phyloP scores from a whole-genome alignment of 805 yeast genomes.

The Wickerhamomyces sydowiorum region DNA sequence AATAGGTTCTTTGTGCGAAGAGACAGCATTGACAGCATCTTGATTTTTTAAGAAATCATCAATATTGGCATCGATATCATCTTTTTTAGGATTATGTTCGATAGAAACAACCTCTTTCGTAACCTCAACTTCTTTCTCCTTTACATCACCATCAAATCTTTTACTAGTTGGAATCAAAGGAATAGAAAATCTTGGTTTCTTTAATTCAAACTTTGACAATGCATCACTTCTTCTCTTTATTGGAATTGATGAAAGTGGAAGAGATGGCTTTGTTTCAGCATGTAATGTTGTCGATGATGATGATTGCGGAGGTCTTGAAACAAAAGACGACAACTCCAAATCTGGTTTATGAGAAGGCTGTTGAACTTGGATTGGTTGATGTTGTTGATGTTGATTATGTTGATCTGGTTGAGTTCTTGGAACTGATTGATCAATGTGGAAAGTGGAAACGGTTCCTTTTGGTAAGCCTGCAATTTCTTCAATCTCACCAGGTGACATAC shows the following conservation, averaged over 20 bases:
- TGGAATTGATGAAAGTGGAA: background rate
- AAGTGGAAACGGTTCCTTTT: conserved; percentile 25
- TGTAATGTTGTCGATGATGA: background rate
- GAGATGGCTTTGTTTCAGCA: background rate
- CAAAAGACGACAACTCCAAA: background rate
- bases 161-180: conserved; percentile 17
- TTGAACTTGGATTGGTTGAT: conserved; percentile 6
- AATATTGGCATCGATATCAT: background rate
- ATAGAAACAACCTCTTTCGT: background rate
- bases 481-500: background rate
- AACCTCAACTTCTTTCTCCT: background rate
- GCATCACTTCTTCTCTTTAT: conserved; percentile 15
- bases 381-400: conserved; percentile 1
- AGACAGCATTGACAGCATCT: background rate
- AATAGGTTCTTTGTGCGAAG: background rate
- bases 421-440: conserved; percentile 14
- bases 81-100: background rate
- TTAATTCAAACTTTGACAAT: conserved; percentile 16
- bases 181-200: conserved; percentile 17
- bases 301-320: background rate
- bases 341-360: background rate
- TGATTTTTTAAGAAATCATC: background rate
- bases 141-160: conserved; percentile 3
- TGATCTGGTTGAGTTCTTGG: background rate
- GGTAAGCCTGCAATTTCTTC: conserved; percentile 22